A percentile compares a stretch with the other conserved stretches of the same genome.
phyloP scores from a whole-genome alignment of 331 rosid genomes.

The Dryas integrifolia region DNA sequence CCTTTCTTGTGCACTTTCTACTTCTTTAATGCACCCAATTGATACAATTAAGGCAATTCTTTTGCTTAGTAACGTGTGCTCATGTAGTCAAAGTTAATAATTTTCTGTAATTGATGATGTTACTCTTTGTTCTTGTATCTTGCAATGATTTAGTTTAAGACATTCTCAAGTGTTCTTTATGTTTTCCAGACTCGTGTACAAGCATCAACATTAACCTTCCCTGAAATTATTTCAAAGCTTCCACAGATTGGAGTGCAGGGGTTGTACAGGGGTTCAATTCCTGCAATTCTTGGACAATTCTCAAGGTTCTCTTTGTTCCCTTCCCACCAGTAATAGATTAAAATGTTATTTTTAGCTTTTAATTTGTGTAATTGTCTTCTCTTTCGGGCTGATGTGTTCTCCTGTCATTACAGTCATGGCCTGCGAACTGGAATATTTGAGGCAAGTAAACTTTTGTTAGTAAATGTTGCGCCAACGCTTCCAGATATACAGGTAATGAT shows the following conservation, averaged over 20 bases:
- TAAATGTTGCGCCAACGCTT: conserved; percentile 88
- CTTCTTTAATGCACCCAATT: conserved; percentile 85
- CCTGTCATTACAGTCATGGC: conserved; percentile 77
- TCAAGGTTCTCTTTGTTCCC: conserved; percentile 58
- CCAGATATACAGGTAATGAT: conserved; percentile 85
- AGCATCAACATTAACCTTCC: conserved; percentile 83
- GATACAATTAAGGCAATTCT: conserved; percentile 84
- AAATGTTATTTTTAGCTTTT: conserved; percentile 5
- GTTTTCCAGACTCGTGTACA: conserved; percentile 82
- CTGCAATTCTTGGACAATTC: conserved; percentile 98
- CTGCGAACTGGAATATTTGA: conserved; percentile 97
- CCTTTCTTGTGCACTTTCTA: conserved; percentile 91
- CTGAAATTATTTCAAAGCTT: conserved; percentile 92
- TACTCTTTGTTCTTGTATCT: conserved; percentile 11
- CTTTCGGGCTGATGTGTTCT: conserved; percentile 37
- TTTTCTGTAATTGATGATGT: conserved; percentile 24
- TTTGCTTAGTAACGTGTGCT: conserved; percentile 9
- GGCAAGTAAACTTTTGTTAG: conserved; percentile 79
- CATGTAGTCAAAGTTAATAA: neutral
- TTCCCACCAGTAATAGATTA: conserved; percentile 10
- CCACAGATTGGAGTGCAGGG: conserved; percentile 84
- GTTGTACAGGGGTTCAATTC: conserved; percentile 92
- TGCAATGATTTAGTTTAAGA: conserved; percentile 1
- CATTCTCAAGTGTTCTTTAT: conserved; percentile 26
- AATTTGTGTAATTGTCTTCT: conserved; percentile 16